Conservation (phyloP, 495 filamentous ascomycete genomes). For the Neohortaea acidophila region DNA sequence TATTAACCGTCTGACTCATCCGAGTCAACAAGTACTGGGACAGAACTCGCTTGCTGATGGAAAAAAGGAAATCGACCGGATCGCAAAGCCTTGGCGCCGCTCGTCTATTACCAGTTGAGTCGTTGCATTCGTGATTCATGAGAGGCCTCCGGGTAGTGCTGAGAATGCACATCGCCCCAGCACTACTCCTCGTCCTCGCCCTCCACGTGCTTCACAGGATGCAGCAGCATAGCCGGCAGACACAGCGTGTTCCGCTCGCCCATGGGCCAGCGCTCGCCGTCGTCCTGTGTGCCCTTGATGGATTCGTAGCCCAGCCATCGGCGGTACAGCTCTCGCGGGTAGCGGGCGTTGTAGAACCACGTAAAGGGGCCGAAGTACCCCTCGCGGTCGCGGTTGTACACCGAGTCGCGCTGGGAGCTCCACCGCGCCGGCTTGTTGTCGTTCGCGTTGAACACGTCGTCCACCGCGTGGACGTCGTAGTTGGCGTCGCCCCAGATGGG, state of each 20-base stretch:
- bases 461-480: constrained; percentile 41
- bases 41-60: too few relatives aligned
- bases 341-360: constrained; percentile 41
- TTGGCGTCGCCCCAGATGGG: constrained; percentile 52
- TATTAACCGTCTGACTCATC: too few relatives aligned
- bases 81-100: too few relatives aligned
- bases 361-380: constrained; percentile 40
- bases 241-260: constrained; percentile 67
- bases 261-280: constrained; percentile 3
- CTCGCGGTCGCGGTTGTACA: constrained; percentile 32
- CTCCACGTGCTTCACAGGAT: constrained; percentile 26
- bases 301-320: constrained; percentile 41
- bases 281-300: not conserved
- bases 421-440: constrained; percentile 17
- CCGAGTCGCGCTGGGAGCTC: constrained; percentile 20
- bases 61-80: too few relatives aligned
- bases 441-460: constrained; percentile 45
- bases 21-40: too few relatives aligned
- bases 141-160: too few relatives aligned
- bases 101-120: too few relatives aligned
- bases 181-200: constrained; percentile 4
- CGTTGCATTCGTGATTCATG: too few relatives aligned
- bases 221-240: constrained; percentile 58
- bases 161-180: too few relatives aligned
- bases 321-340: constrained; percentile 43